phyloP scores from a whole-genome alignment of 78 protist genomes.

The Salpingoeca rosetta region DNA sequence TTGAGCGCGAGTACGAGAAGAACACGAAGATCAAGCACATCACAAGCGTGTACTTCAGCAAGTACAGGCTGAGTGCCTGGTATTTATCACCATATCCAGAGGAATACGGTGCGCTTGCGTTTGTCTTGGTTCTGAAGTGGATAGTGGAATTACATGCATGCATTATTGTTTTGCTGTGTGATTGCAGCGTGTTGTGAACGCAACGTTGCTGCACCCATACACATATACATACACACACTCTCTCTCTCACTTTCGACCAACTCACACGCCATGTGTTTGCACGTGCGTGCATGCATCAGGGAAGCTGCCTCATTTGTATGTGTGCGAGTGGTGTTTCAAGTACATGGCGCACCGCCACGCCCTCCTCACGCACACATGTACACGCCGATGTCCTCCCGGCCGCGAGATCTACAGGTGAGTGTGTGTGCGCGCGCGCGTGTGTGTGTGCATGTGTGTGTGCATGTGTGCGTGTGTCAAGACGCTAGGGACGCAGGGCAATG shows the following conservation, averaged over 20 bases:
- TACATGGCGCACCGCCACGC: slow-evolving; percentile 68
- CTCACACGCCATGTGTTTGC: no score
- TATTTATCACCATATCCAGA: slow-evolving; percentile 89
- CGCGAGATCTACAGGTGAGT: slow-evolving; percentile 75
- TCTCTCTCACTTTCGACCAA: no score
- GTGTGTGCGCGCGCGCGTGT: background rate
- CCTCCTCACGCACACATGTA: slow-evolving; percentile 66
- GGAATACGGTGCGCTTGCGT: slow-evolving; percentile 35
- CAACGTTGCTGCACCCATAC: no score
- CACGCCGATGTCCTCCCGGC: slow-evolving; percentile 84
- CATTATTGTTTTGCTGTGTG: background rate
- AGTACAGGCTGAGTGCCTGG: slow-evolving; percentile 87
- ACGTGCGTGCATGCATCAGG: background rate
- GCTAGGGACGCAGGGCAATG: no score
- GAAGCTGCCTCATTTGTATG: slow-evolving; percentile 28
- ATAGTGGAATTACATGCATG: background rate
- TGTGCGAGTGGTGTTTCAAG: slow-evolving; percentile 87
- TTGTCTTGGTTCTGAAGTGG: background rate
- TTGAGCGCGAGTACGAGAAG: slow-evolving; percentile 80
- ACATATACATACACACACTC: no score
- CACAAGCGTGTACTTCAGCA: slow-evolving; percentile 59
- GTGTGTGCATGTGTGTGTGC: no score
- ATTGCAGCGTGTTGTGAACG: no score
- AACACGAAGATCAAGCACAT: slow-evolving; percentile 79
- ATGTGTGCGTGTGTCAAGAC: no score